Evolutionary conservation across 805 yeast genomes (phyloP).

Genomic region (Suhomyces prunicola): DNA sequence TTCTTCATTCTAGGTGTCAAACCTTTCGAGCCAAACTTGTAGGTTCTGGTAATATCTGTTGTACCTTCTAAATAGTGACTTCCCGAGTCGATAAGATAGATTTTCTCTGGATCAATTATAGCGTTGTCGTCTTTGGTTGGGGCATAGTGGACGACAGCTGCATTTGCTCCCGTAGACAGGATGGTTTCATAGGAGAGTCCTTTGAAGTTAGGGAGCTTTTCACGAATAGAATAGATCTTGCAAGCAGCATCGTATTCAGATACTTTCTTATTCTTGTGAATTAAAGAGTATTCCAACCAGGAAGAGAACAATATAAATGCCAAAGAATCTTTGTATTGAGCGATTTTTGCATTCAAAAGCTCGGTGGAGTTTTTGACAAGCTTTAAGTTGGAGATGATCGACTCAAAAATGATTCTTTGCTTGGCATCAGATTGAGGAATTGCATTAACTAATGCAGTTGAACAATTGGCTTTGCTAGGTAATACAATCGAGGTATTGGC

Average conservation of each 20-base stretch:
- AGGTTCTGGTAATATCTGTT: constrained; percentile 90
- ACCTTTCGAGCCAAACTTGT: constrained; percentile 51
- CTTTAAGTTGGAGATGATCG: constrained; percentile 51
- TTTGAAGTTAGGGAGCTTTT: constrained; percentile 50
- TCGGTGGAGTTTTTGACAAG: constrained; percentile 74
- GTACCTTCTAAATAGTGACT: constrained; percentile 93
- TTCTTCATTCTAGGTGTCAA: constrained; percentile 47
- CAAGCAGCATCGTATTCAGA: constrained; percentile 67
- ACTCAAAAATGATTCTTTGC: constrained; percentile 21
- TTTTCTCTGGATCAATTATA: constrained; percentile 59
- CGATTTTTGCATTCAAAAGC: constrained; percentile 62
- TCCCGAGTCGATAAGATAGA: constrained; percentile 85
- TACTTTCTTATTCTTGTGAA: constrained; percentile 38
- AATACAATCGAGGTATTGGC: constrained; percentile 23
- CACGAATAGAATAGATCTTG: constrained; percentile 55
- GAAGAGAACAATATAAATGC: constrained; percentile 72
- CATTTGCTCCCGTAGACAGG: constrained; percentile 72
- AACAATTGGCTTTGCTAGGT: constrained; percentile 29
- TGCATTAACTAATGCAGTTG: constrained; percentile 28
- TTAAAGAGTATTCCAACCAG: constrained; percentile 68
- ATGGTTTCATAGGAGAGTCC: constrained; percentile 77
- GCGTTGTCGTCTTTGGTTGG: constrained; percentile 60
- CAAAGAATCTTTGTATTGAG: constrained; percentile 83
- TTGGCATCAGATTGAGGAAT: constrained; percentile 31
- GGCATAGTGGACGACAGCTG: constrained; percentile 72